A percentile compares a stretch with the other conserved stretches of the same genome.
These are phyloP conservation scores for Anthracocystis panici-leucophaei DNA, from an alignment of 1,284 basidiomycete species.

Conservation along the genomic window DNA sequence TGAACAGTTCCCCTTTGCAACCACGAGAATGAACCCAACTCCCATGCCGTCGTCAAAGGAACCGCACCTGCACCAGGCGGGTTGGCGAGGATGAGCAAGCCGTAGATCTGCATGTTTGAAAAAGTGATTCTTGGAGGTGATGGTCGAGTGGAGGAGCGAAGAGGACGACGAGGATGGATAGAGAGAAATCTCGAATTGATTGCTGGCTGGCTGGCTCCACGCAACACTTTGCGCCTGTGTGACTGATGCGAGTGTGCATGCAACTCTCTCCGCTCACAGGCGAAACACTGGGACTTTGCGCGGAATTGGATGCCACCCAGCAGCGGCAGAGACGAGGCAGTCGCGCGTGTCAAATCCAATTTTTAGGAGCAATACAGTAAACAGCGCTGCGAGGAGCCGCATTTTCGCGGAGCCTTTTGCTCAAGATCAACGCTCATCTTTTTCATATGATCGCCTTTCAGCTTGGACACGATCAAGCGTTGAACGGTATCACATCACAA, in stretches of 20 bases:
- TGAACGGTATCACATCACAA: no score
- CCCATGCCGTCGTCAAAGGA: slow-evolving; percentile 79
- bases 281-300: background rate
- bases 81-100: slow-evolving; percentile 63
- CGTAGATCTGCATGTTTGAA: slow-evolving; percentile 48
- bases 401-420: no score
- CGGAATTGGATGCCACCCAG: background rate
- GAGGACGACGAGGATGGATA: background rate
- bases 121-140: background rate
- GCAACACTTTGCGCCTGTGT: background rate
- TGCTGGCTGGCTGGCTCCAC: background rate
- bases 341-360: background rate
- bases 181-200: background rate
- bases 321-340: background rate
- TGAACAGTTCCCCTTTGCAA: slow-evolving; percentile 79
- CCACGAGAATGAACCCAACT: slow-evolving; percentile 92
- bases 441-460: no score
- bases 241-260: slow-evolving; percentile 8
- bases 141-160: slow-evolving; percentile 7
- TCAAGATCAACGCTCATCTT: no score
- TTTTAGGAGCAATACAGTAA: background rate
- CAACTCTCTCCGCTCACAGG: background rate
- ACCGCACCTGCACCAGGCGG: slow-evolving; percentile 72
- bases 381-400: background rate
- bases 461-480: no score